Conservation (phyloP, 2,329 filamentous ascomycete species). For the Penicillium sp. region DNA sequence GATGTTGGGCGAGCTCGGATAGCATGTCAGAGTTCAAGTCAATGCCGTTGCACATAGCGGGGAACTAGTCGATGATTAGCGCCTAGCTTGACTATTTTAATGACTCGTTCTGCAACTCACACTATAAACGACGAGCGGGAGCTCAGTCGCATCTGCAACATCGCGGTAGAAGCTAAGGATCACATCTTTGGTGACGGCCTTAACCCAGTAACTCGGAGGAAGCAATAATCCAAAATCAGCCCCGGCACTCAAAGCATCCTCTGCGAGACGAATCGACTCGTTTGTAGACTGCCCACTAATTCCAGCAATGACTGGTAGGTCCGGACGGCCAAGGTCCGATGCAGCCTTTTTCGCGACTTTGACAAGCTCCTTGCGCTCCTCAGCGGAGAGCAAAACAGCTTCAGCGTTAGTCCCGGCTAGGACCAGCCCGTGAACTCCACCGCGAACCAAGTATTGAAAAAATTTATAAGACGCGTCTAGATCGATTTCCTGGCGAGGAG, state of each 20-base stretch:
- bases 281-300: slow-evolving; percentile 43
- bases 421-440: slow-evolving; percentile 48
- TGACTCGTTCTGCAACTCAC: slow-evolving; percentile 30
- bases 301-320: slow-evolving; percentile 44
- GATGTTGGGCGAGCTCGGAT: slow-evolving; percentile 26
- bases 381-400: slow-evolving; percentile 42
- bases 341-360: slow-evolving; percentile 41
- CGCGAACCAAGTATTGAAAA: slow-evolving; percentile 43
- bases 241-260: slow-evolving; percentile 41
- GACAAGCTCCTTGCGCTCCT: slow-evolving; percentile 46
- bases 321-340: slow-evolving; percentile 29
- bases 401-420: slow-evolving; percentile 52
- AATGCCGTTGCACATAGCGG: slow-evolving; percentile 40
- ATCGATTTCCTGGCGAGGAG: slow-evolving; percentile 44
- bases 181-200: slow-evolving; percentile 35
- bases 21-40: slow-evolving; percentile 43
- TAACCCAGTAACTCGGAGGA: slow-evolving; percentile 45
- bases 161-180: slow-evolving; percentile 40
- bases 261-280: slow-evolving; percentile 43
- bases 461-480: slow-evolving; percentile 48
- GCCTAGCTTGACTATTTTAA: neutral
- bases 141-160: slow-evolving; percentile 36
- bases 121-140: slow-evolving; percentile 50
- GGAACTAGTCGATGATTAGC: slow-evolving; percentile 23
- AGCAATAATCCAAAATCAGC: slow-evolving; percentile 42